A percentile compares a stretch with the other conserved stretches of the same genome.
Evolutionary conservation across 345 rosid species (phyloP).

Genomic region (Linum lewisii): DNA sequence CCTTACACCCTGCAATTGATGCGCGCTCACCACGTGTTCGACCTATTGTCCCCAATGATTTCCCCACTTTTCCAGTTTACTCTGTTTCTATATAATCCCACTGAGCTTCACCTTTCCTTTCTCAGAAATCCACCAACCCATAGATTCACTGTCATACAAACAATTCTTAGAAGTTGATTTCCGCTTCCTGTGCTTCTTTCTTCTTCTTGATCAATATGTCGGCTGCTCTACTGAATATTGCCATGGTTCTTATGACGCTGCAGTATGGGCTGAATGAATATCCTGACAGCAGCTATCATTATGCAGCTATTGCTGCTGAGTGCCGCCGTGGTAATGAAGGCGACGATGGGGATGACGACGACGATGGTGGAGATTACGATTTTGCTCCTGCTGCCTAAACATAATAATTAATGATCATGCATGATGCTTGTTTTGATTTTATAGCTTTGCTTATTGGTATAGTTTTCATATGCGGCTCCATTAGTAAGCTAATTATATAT

Average conservation of each 20-base stretch:
- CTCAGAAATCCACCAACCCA: not conserved
- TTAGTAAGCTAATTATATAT: too few species aligned
- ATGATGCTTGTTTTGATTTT: not conserved
- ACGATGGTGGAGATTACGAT: not conserved
- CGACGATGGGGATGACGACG: not conserved
- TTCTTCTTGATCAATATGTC: not conserved
- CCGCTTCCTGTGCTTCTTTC: not conserved
- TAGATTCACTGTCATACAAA: not conserved
- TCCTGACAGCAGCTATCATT: not conserved
- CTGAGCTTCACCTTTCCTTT: not conserved
- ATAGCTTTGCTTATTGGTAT: not conserved
- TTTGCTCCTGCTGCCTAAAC: not conserved
- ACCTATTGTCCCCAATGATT: too few species aligned
- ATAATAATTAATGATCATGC: not conserved
- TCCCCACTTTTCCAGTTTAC: not conserved
- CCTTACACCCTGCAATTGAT: not conserved
- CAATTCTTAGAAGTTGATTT: not conserved
- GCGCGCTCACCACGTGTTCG: not conserved
- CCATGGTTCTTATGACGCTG: not conserved
- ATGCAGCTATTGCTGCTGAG: not conserved
- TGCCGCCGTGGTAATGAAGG: not conserved
- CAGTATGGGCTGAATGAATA: not conserved
- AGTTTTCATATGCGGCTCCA: too few species aligned
- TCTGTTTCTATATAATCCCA: not conserved
- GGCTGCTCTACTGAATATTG: not conserved